Evolutionary conservation across 495 filamentous ascomycete genomes (phyloP).

Genomic region (Viridothelium virens): DNA sequence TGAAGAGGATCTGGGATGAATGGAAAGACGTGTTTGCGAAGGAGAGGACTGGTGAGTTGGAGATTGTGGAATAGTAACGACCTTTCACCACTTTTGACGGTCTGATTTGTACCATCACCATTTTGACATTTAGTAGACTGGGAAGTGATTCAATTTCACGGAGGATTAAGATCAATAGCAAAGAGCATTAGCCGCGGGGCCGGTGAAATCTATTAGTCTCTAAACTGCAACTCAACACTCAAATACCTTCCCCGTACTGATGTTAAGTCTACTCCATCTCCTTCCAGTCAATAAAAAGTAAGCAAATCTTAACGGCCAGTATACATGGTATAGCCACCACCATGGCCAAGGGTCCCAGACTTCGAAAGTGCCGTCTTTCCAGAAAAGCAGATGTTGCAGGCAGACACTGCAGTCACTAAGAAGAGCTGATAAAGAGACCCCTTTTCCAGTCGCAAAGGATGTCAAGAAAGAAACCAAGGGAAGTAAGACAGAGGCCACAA

Average conservation of each 20-base stretch:
- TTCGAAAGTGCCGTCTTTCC: conserved; percentile 55
- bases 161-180: no score
- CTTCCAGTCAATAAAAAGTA: conserved; percentile 33
- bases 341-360: conserved; percentile 54
- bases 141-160: no score
- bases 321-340: conserved; percentile 53
- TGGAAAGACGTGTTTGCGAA: conserved; percentile 82
- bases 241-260: conserved; percentile 53
- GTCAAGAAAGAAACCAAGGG: conserved; percentile 35
- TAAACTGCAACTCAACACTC: conserved; percentile 26
- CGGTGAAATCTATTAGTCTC: no score
- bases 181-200: background rate
- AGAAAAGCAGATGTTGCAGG: conserved; percentile 41
- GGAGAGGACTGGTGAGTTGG: conserved; percentile 62
- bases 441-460: background rate
- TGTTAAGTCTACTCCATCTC: conserved; percentile 52
- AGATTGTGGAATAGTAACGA: conserved; percentile 59
- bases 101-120: background rate
- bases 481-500: conserved; percentile 43
- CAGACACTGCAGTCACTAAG: conserved; percentile 27
- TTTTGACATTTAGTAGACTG: no score
- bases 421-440: background rate
- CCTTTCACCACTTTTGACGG: background rate
- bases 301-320: conserved; percentile 49
- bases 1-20: conserved; percentile 74